Evolutionary conservation across 2,329 filamentous ascomycete species (phyloP).

Genomic region (Fusarium sp.): DNA sequence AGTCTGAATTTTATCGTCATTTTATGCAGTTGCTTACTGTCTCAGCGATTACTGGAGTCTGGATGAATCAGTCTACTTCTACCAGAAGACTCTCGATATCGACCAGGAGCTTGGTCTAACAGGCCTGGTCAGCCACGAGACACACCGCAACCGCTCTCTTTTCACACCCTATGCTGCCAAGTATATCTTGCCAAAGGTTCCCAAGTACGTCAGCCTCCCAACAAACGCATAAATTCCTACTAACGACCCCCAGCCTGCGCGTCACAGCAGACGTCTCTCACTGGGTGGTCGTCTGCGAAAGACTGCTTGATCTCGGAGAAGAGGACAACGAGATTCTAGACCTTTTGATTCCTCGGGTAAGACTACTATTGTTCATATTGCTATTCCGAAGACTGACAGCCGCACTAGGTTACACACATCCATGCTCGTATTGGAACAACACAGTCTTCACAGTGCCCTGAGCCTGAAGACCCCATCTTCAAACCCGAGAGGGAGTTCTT

Average conservation of each 20-base stretch:
- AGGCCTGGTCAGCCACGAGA: neutral
- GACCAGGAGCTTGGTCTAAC: neutral
- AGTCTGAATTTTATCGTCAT: neutral
- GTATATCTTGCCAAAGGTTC: conserved; percentile 1
- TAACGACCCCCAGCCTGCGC: neutral
- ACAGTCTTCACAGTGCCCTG: neutral
- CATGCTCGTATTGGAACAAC: conserved; percentile 1
- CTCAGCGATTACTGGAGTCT: neutral
- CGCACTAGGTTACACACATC: neutral
- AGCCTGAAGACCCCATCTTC: neutral
- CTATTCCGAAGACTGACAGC: no score
- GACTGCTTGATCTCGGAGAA: neutral
- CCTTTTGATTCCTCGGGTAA: neutral
- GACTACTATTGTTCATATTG: no score
- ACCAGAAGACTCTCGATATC: neutral
- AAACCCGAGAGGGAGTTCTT: conserved; percentile 5
- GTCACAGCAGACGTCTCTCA: neutral
- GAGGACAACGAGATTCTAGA: neutral
- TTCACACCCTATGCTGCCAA: neutral
- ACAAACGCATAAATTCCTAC: neutral
- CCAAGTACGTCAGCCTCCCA: neutral
- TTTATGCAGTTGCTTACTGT: neutral
- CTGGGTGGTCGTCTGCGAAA: neutral
- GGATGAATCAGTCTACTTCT: conserved; percentile 1
- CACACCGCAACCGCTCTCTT: neutral